Evolutionary conservation across 495 filamentous ascomycete species (phyloP), one percentile per base, ranked within the genome.

Genomic region (Xylaria cubensis): DNA sequence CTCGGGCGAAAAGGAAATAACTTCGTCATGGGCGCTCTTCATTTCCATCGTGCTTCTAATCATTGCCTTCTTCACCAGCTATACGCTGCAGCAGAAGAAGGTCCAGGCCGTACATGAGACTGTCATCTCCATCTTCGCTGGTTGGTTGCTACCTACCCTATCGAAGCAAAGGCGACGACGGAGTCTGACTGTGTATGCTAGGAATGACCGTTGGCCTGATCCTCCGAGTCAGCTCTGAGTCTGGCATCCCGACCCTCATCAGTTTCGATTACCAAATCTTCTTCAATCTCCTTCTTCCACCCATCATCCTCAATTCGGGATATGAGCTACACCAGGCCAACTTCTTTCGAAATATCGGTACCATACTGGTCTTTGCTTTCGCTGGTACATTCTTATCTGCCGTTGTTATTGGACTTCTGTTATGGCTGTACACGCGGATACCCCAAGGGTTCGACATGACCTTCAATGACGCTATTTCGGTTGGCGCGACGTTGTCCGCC

Each of bases 241-340:
- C 93, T 50, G 92, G 90, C 74, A 94, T 99, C 70, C 92, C 93
- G 80, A 91, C 92, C 72, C 88, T 92, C 72, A 93, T 99, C 73
- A 96, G 91, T 80, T 99, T 99, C 85, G 90, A 98, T 84, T 97
- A 98, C 81, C 94, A 98, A 77, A 95, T 97, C 82, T 99, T 99
- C 86, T 99, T 99, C 86, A 99, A 98, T 81, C 90, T 99, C 68
- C 91, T 99, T 50, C 91, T 99, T 41, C 96, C 96, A 44, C 96
- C 96, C 9, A 99, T 99, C 78, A 99, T 99, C 80, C 87, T 99
- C 53, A 95, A 94, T 46, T 97, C 95, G 42, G 96, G 96, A 51
- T 99, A 98, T 84, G 96, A 99, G 82, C 82, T 99, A 48, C 96
- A 99, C 80, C 96, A 99, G 83, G 94, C 92, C 69, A 98, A 98